phyloP scores from a whole-genome alignment of 192 early-diverging fungal genomes.

The Endogone sp. region DNA sequence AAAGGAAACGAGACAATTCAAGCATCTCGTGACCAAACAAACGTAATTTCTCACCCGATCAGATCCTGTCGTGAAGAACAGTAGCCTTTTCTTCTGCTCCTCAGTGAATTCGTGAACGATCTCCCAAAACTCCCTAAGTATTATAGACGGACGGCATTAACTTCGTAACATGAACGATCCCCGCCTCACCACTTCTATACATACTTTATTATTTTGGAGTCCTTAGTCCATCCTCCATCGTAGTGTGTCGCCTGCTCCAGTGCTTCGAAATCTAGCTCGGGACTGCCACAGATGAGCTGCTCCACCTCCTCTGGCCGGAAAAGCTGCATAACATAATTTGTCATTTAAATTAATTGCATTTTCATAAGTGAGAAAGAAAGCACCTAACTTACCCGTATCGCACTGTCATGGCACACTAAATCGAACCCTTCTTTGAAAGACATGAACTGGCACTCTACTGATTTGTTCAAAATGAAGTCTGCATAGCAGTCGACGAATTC shows the following conservation, averaged over 20 bases:
- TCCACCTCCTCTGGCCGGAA: slow-evolving; percentile 89
- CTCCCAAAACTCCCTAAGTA: slow-evolving; percentile 72
- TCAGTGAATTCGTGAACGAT: slow-evolving; percentile 76
- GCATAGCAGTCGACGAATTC: slow-evolving; percentile 81
- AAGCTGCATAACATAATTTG: slow-evolving; percentile 46
- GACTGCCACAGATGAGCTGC: slow-evolving; percentile 82
- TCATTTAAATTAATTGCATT: too few species aligned
- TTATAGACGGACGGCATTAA: too few species aligned
- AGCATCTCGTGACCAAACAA: not conserved
- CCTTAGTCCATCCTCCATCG: slow-evolving; percentile 74
- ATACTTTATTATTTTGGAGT: slow-evolving; percentile 61
- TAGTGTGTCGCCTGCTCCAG: slow-evolving; percentile 77
- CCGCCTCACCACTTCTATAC: too few species aligned
- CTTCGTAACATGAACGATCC: too few species aligned
- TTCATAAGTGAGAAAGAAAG: too few species aligned
- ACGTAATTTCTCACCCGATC: too few species aligned
- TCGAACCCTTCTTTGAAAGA: slow-evolving; percentile 83
- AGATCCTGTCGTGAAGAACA: slow-evolving; percentile 89
- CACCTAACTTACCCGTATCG: slow-evolving; percentile 55
- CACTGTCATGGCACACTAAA: slow-evolving; percentile 61
- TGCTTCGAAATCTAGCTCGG: slow-evolving; percentile 79
- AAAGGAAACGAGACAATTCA: too few species aligned
- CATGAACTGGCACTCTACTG: slow-evolving; percentile 64
- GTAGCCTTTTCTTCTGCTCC: slow-evolving; percentile 78
- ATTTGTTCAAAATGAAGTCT: slow-evolving; percentile 73